These are phyloP conservation scores for Kuraishia piskuri DNA, from an alignment of 805 yeast species.

Conservation along the genomic window DNA sequence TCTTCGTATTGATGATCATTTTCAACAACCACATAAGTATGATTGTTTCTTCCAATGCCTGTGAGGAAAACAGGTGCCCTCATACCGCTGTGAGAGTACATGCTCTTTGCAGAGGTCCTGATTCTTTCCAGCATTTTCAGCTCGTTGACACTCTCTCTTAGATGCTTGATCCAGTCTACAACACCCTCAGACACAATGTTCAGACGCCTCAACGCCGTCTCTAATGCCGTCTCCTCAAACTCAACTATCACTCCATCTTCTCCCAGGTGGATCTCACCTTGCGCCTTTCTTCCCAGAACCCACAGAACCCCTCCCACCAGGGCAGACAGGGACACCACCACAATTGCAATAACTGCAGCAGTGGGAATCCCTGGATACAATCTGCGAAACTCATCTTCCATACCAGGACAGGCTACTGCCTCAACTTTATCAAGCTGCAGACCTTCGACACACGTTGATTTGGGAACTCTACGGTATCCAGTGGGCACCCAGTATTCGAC, in stretches of 20 bases:
- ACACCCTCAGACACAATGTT: not conserved
- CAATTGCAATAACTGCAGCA: constrained; percentile 35
- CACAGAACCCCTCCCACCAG: constrained; percentile 37
- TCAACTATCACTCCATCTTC: constrained; percentile 39
- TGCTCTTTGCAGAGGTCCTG: not conserved
- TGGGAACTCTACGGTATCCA: constrained; percentile 78
- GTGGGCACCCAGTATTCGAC: constrained; percentile 74
- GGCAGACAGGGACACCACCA: constrained; percentile 37
- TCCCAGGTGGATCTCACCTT: constrained; percentile 74
- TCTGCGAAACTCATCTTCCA: constrained; percentile 49
- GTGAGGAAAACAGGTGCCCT: not conserved
- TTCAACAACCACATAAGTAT: not conserved
- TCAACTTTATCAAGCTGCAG: constrained; percentile 50
- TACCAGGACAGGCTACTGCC: constrained; percentile 77
- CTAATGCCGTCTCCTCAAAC: constrained; percentile 24
- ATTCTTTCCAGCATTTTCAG: no score
- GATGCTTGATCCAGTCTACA: not conserved
- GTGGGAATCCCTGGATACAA: constrained; percentile 44
- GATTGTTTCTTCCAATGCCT: not conserved
- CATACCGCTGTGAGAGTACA: not conserved
- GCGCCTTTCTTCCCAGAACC: constrained; percentile 20
- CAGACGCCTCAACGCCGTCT: not conserved
- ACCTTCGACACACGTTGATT: constrained; percentile 81
- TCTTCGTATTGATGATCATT: not conserved
- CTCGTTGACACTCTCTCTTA: not conserved